Conservation (phyloP, 139 green algal genomes). For the Chlamydomonas asymmetrica region DNA sequence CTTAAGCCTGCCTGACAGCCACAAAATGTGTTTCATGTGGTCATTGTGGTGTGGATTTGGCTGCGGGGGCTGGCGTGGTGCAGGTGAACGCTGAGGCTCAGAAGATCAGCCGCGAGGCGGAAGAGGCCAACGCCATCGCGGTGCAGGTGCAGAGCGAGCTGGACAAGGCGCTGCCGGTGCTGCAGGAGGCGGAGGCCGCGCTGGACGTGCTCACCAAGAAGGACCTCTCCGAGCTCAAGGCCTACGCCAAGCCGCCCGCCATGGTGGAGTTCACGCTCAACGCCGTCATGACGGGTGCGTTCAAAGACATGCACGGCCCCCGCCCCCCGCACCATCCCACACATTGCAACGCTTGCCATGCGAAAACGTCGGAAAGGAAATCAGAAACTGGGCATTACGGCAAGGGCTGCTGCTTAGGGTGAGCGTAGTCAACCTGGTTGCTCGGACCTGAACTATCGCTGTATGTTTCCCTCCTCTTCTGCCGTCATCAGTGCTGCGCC, state of each 20-base stretch:
- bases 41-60: too few species aligned
- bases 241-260: slow-evolving; percentile 83
- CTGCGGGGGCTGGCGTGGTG: too few species aligned
- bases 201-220: slow-evolving; percentile 88
- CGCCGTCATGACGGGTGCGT: slow-evolving; percentile 47
- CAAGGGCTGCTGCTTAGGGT: too few species aligned
- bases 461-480: neutral
- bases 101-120: slow-evolving; percentile 80
- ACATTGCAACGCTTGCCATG: too few species aligned
- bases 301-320: too few species aligned
- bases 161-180: slow-evolving; percentile 78
- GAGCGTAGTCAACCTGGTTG: too few species aligned
- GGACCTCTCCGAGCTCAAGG: slow-evolving; percentile 84
- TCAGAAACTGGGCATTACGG: too few species aligned
- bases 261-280: slow-evolving; percentile 82
- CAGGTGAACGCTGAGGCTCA: slow-evolving; percentile 81
- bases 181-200: slow-evolving; percentile 70
- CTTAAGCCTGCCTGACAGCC: too few species aligned
- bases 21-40: too few species aligned
- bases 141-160: slow-evolving; percentile 75
- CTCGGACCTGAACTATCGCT: too few species aligned
- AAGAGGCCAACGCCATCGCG: slow-evolving; percentile 80
- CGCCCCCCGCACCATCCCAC: too few species aligned
- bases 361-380: too few species aligned
- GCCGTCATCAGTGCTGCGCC: slow-evolving; percentile 58